Base-by-base conservation (phyloP, 2,329 filamentous ascomycete genomes). In the Sphaerostilbella broomeana region DNA sequence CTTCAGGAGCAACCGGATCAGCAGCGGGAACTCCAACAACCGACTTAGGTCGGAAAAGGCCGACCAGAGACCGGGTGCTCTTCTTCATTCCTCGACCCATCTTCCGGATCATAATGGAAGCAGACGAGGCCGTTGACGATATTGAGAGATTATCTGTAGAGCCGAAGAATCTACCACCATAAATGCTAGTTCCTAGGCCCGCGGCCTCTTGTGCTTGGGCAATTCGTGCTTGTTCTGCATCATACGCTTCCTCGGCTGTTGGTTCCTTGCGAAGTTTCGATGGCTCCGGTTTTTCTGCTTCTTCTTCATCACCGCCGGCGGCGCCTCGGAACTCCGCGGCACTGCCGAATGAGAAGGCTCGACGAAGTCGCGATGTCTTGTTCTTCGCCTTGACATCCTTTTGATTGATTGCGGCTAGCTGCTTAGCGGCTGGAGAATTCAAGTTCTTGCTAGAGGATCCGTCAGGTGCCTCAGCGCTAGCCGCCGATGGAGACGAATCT, bases 11-110 rank as follows among this genome's bases (percentile, higher is more conserved):
- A 19, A 76, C 71, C 5, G 72, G 68, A 51, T 95, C 88, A 4
- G 82, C 77, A 21, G 79, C 72, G 13, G 86, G 78, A 15, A 83
- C 79, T 21, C 87, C 89, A 52, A 90, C 76, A 12, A 94, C 73
- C 1, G 90, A 97, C 62, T 97, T 98, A 1, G 92, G 90, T 47
- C 92, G 76, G 68, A 98, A 98, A 6, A 98, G 72, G 18, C 92
- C 92, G 50, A 94, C 94, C 38, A 98, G 77, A 17, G 89, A 95
- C 33, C 89, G 77, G 13, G 84, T 84, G 36, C 87, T 83, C 64
- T 92, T 94, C 74, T 95, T 97, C 79, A 97, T 84, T n/a, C 90
- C 89, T 49, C 88, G 87, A 40, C 92, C 92, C 92, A 98, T 98
- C 69, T 98, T 98, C 38, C 92, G 81, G 50, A 98, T 84, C 86